Evolutionary conservation across 306 rosid species (phyloP), one percentile per base, ranked within the genome.

Genomic region (Arachis stenosperma): DNA sequence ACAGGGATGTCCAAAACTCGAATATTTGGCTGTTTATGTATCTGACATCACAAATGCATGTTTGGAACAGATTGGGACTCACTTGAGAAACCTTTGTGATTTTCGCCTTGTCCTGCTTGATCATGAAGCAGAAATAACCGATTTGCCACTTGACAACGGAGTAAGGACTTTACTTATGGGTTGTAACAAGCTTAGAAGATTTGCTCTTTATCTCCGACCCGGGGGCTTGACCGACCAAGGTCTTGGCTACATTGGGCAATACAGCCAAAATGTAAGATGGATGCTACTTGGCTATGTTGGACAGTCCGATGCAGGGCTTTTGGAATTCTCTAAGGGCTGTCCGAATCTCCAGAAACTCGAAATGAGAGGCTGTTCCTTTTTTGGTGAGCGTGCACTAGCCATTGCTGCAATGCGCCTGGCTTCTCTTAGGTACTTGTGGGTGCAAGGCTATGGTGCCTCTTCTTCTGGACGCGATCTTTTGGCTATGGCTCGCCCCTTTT

Each of bases 271-370:
- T 47, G 86, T 94, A 62, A 88, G 98, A 74, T 94, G 98, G 98
- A 94, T 94, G 92, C 88, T 94, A 66, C 88, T 94, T 12, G 98
- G 98, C 14, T 88, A 67, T 55, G 96, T 91, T 50, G 98, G 98
- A 15, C 87, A 85, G 57, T 76, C 92, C 2, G 98, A 94, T 82
- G 81, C 78, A 0, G 98, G 98, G 48, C 92, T 94, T 42, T 69
- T 86, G 87, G 88, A 84, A 42, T 89, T 91, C 62, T 81, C 98
- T 1, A 86, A 30, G 54, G 98, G 98, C 5, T 91, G 98, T 53
- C 98, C 97, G 15, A 94, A 84, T 82, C 88, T 94, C 40, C 97
- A 89, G 75, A 94, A 86, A 69, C 89, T 94, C 6, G 98, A 94
- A 75, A 81, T 94, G 91, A 91, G 98, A 75, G 94, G 98, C 10